Evolutionary conservation across 1,284 basidiomycete genomes (phyloP).

Genomic region (Taiwanofungus camphoratus): DNA sequence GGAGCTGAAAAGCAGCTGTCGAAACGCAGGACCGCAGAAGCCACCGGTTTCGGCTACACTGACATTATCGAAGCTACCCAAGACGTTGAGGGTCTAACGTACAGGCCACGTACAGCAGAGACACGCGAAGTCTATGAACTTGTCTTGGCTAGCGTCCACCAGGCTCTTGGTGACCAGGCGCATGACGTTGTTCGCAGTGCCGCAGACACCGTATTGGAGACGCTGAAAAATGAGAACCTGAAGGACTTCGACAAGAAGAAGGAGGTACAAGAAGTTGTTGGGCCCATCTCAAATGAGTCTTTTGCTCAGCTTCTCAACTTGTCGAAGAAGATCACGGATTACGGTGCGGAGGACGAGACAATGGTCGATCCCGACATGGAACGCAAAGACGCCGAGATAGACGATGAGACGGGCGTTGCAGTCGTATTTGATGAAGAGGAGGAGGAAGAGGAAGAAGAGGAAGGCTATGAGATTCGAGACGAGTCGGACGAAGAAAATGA

Average conservation of each 20-base stretch:
- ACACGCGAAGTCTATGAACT: slow-evolving; percentile 94
- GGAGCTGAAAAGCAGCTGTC: slow-evolving; percentile 48
- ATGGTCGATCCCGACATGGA: slow-evolving; percentile 72
- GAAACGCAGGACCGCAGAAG: slow-evolving; percentile 47
- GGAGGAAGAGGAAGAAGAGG: slow-evolving; percentile 85
- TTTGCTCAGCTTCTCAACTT: slow-evolving; percentile 87
- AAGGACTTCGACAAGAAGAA: slow-evolving; percentile 99
- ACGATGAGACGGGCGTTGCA: slow-evolving; percentile 91
- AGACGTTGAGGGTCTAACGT: slow-evolving; percentile 89
- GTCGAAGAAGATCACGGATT: slow-evolving; percentile 96
- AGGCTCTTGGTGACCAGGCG: slow-evolving; percentile 87
- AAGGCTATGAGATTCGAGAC: slow-evolving; percentile 76
- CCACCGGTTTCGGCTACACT: slow-evolving; percentile 68
- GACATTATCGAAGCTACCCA: slow-evolving; percentile 93
- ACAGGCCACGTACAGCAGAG: slow-evolving; percentile 90
- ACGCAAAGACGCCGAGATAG: slow-evolving; percentile 76
- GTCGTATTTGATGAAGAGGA: slow-evolving; percentile 97
- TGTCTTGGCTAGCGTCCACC: slow-evolving; percentile 81
- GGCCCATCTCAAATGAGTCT: slow-evolving; percentile 63
- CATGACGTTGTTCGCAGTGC: slow-evolving; percentile 95
- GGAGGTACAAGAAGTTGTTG: slow-evolving; percentile 83
- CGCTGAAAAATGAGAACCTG: slow-evolving; percentile 84
- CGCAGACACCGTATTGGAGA: slow-evolving; percentile 86
- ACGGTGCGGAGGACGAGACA: slow-evolving; percentile 81
- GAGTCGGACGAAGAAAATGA: slow-evolving; percentile 75